Conservation (phyloP, 2,329 filamentous ascomycete species). For the Fonsecaea monophora region DNA sequence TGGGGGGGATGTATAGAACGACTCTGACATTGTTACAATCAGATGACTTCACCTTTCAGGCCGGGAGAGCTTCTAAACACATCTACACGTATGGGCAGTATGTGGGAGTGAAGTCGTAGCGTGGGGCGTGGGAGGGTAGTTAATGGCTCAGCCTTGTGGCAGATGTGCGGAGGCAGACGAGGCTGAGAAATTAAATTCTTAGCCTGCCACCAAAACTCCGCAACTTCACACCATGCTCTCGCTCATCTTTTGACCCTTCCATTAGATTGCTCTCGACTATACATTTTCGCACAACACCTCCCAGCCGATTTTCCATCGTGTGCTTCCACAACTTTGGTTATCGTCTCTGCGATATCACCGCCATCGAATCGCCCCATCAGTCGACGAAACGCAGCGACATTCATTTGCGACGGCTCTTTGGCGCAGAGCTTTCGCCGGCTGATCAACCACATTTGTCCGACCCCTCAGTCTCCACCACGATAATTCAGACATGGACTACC, state of each 20-base stretch:
- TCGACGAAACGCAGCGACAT: background rate
- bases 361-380: background rate
- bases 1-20: conserved; percentile 34
- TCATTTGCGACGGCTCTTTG: background rate
- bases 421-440: background rate
- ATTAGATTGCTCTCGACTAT: background rate
- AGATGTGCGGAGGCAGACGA: conserved; percentile 27
- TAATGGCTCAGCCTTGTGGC: conserved; percentile 27
- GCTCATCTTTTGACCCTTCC: background rate
- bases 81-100: background rate
- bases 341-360: background rate
- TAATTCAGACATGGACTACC: conserved; percentile 64
- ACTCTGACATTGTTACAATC: conserved; percentile 29
- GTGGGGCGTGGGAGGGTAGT: background rate
- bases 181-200: conserved; percentile 7
- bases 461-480: background rate
- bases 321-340: background rate
- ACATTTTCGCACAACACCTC: background rate
- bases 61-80: background rate
- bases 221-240: background rate
- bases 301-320: background rate
- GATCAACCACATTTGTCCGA: background rate
- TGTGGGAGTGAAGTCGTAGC: background rate
- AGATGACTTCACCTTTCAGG: background rate
- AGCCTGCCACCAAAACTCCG: background rate